phyloP scores from a whole-genome alignment of 495 filamentous ascomycete species.

The Talaromyces borbonicus region DNA sequence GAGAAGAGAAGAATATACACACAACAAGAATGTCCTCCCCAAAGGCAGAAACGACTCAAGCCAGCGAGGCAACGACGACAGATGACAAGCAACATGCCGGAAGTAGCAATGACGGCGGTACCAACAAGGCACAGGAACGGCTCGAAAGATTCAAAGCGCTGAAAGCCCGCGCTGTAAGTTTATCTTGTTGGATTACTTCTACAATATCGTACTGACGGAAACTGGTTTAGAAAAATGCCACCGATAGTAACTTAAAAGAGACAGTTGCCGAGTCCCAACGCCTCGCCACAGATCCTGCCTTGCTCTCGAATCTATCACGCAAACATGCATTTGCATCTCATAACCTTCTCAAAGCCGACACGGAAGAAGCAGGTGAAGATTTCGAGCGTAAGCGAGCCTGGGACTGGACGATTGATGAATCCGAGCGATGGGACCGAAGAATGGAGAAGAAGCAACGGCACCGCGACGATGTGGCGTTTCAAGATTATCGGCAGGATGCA shows the following conservation, averaged over 20 bases:
- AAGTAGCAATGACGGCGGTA: slow-evolving; percentile 20
- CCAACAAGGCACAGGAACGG: slow-evolving; percentile 25
- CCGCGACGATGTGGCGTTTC: slow-evolving; percentile 78
- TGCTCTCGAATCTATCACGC: slow-evolving; percentile 61
- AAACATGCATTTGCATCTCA: slow-evolving; percentile 80
- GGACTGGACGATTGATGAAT: slow-evolving; percentile 96
- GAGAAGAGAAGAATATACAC: too few species aligned
- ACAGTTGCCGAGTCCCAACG: slow-evolving; percentile 76
- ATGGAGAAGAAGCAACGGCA: slow-evolving; percentile 77
- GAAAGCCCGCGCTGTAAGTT: slow-evolving; percentile 59
- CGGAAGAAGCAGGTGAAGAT: slow-evolving; percentile 73
- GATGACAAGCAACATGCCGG: slow-evolving; percentile 10
- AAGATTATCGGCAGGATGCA: slow-evolving; percentile 79
- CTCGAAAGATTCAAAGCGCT: slow-evolving; percentile 65
- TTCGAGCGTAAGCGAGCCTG: slow-evolving; percentile 97
- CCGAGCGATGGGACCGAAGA: slow-evolving; percentile 85
- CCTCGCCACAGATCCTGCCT: slow-evolving; percentile 60
- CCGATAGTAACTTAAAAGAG: slow-evolving; percentile 71
- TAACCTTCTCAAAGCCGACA: slow-evolving; percentile 88
- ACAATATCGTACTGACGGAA: slow-evolving; percentile 8
- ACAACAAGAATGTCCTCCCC: background rate
- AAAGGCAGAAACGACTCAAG: background rate
- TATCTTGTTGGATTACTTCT: background rate
- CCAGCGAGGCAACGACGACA: background rate
- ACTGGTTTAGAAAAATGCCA: slow-evolving; percentile 50